phyloP scores from a whole-genome alignment of 2,329 filamentous ascomycete species.

The Didymella pinodella region DNA sequence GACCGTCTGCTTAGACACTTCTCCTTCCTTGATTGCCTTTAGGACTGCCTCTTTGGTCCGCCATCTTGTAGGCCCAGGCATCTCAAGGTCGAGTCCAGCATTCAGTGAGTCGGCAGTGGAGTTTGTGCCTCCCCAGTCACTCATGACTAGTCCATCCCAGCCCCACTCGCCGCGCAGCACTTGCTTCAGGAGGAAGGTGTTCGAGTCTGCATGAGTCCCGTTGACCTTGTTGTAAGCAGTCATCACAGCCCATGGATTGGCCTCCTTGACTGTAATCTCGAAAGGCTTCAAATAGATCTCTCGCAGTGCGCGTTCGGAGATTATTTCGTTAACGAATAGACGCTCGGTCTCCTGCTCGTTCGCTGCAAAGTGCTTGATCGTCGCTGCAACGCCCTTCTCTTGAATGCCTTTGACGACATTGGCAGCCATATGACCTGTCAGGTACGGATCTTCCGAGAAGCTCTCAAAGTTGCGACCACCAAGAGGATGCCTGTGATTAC shows the following conservation, averaged over 20 bases:
- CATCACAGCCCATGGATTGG: slow-evolving; percentile 73
- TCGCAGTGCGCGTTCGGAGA: slow-evolving; percentile 65
- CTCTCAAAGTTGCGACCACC: slow-evolving; percentile 83
- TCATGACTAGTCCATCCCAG: slow-evolving; percentile 72
- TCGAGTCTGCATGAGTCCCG: slow-evolving; percentile 71
- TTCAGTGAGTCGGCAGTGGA: slow-evolving; percentile 47
- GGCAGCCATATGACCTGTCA: slow-evolving; percentile 73
- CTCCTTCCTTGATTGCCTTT: slow-evolving; percentile 52
- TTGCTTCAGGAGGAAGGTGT: slow-evolving; percentile 69
- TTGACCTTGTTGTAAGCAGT: slow-evolving; percentile 78
- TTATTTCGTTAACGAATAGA: slow-evolving; percentile 60
- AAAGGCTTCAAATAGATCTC: slow-evolving; percentile 66
- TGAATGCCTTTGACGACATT: slow-evolving; percentile 68
- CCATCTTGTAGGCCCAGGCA: slow-evolving; percentile 67
- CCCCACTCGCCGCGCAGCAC: slow-evolving; percentile 77
- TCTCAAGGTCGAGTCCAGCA: slow-evolving; percentile 50
- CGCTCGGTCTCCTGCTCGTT: slow-evolving; percentile 76
- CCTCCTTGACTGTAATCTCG: slow-evolving; percentile 75
- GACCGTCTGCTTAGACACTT: slow-evolving; percentile 56
- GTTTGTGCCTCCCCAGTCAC: slow-evolving; percentile 65
- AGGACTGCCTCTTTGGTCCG: slow-evolving; percentile 70
- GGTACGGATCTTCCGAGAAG: slow-evolving; percentile 72
- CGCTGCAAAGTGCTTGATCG: slow-evolving; percentile 77
- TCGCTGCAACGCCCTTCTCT: slow-evolving; percentile 70
- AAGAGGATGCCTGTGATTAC: slow-evolving; percentile 80